phyloP scores from a whole-genome alignment of 1,284 basidiomycete genomes.

The Phaffia rhodozyma region DNA sequence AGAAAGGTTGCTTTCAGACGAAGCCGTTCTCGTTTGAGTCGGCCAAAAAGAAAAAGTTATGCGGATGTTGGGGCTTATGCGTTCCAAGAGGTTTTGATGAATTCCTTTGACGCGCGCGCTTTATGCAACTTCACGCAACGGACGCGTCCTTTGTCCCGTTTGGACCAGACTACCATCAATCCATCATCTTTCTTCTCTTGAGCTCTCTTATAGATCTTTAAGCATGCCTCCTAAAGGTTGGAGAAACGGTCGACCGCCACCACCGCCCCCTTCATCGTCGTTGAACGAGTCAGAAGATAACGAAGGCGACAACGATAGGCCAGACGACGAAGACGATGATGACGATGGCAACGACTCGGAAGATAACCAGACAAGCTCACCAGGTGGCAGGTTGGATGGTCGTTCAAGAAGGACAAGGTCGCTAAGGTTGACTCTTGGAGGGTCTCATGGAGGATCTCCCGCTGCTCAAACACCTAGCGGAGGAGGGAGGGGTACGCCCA shows the following conservation, averaged over 20 bases:
- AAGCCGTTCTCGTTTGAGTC: too few relatives aligned
- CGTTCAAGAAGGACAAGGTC: slow-evolving; percentile 16
- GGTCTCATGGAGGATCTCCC: slow-evolving; percentile 44
- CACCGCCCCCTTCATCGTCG: slow-evolving; percentile 27
- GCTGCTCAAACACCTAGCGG: slow-evolving; percentile 23
- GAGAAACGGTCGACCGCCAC: slow-evolving; percentile 38
- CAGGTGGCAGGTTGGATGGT: slow-evolving; percentile 7
- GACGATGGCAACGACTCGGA: slow-evolving; percentile 21
- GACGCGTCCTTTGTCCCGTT: too few relatives aligned
- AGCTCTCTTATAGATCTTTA: slow-evolving; percentile 37
- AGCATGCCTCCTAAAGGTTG: slow-evolving; percentile 23
- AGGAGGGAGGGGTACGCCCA: slow-evolving; percentile 20
- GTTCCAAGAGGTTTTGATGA: too few relatives aligned
- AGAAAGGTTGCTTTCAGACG: too few relatives aligned
- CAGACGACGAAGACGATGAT: slow-evolving; percentile 39
- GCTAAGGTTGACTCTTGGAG: slow-evolving; percentile 40
- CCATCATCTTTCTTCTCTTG: slow-evolving; percentile 36
- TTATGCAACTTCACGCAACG: too few relatives aligned
- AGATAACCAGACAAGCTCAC: background rate
- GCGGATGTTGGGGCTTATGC: too few relatives aligned
- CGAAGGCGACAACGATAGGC: slow-evolving; percentile 40
- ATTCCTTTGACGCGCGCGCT: too few relatives aligned
- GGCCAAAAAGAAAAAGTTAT: too few relatives aligned
- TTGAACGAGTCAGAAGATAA: slow-evolving; percentile 40
- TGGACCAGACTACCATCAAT: too few relatives aligned